Conservation (phyloP, 306 rosid species). For the Cucumis melo region DNA sequence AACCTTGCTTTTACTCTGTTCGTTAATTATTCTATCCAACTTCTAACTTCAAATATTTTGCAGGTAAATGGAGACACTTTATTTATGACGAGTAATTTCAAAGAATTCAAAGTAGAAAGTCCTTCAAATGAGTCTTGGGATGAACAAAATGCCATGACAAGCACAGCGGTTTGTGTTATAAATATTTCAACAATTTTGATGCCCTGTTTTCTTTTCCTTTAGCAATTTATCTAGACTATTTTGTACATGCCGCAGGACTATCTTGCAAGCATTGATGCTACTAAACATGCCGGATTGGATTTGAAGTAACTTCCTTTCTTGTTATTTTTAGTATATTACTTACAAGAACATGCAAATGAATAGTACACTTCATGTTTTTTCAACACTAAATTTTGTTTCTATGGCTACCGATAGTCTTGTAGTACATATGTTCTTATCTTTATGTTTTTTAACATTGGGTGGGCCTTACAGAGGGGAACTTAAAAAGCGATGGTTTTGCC, state of each 20-base stretch:
- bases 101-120: conserved; percentile 78
- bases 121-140: conserved; percentile 56
- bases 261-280: conserved; percentile 76
- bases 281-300: conserved; percentile 56
- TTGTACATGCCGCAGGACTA: conserved; percentile 56
- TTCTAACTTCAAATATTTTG: conserved; percentile 5
- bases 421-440: not conserved
- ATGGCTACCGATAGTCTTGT: not conserved
- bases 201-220: conserved; percentile 7
- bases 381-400: not conserved
- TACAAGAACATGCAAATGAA: not conserved
- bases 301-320: conserved; percentile 38
- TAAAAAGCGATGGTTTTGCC: not conserved
- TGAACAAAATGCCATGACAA: conserved; percentile 62
- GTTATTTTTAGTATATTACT: not conserved
- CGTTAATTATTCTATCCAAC: not conserved
- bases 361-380: not conserved
- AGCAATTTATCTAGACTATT: conserved; percentile 11
- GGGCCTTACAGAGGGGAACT: not conserved
- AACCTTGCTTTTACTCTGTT: not conserved
- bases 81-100: conserved; percentile 86
- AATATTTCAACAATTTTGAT: not conserved
- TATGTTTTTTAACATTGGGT: not conserved
- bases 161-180: conserved; percentile 63
- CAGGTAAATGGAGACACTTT: conserved; percentile 95